These are phyloP conservation scores for Pichia norvegensis DNA, from an alignment of 1,139 yeast species.

Conservation along the genomic window DNA sequence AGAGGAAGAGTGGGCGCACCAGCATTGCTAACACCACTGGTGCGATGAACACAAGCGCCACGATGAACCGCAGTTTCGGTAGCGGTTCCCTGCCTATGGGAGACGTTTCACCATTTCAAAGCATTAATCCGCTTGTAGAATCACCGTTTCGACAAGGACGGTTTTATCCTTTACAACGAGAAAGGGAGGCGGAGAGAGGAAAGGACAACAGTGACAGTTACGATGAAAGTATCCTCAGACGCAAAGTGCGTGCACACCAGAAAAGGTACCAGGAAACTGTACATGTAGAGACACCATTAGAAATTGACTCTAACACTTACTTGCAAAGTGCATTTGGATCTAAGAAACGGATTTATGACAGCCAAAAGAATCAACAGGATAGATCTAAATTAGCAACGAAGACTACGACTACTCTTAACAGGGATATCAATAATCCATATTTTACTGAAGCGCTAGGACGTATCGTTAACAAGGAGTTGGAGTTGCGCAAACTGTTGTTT, in stretches of 20 bases:
- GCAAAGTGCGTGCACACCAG: conserved; percentile 18
- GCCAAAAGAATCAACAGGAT: neutral
- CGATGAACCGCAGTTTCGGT: no score
- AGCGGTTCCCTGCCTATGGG: no score
- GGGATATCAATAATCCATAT: conserved; percentile 22
- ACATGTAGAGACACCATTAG: neutral
- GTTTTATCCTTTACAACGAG: neutral
- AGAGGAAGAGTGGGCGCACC: no score
- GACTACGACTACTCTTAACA: neutral
- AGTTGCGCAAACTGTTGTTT: conserved; percentile 21
- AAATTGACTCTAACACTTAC: conserved; percentile 11
- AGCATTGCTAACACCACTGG: no score
- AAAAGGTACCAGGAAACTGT: conserved; percentile 4
- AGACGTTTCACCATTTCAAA: conserved; percentile 14
- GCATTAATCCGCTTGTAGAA: conserved; percentile 25
- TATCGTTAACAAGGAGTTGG: conserved; percentile 24
- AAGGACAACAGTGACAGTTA: no score
- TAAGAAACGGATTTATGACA: neutral
- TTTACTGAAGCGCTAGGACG: conserved; percentile 26
- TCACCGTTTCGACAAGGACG: conserved; percentile 23
- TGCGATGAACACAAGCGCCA: no score
- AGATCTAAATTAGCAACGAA: neutral
- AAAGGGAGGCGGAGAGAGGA: neutral
- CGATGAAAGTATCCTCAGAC: conserved; percentile 13
- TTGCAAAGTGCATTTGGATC: conserved; percentile 22